These are phyloP conservation scores for Rhytidhysteron rufulum DNA, from an alignment of 2,329 filamentous ascomycete genomes.

Conservation along the genomic window DNA sequence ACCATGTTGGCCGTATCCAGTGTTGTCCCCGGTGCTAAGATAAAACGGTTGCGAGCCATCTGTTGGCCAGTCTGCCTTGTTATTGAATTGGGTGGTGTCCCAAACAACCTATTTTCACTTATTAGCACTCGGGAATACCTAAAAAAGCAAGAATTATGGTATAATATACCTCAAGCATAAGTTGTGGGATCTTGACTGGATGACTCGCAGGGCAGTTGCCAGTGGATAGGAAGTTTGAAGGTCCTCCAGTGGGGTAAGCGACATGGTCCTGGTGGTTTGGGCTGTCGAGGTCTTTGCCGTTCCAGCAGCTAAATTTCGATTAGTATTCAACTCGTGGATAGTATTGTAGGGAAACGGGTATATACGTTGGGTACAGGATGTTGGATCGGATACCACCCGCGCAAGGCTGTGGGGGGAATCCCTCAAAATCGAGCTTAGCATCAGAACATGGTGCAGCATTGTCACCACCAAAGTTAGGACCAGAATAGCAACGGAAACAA, in stretches of 20 bases:
- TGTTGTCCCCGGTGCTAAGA: constrained; percentile 26
- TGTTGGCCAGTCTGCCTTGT: constrained; percentile 11
- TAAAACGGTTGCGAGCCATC: constrained; percentile 13
- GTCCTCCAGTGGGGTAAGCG: constrained; percentile 19
- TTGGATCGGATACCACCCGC: constrained; percentile 43
- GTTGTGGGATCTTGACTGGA: constrained; percentile 41
- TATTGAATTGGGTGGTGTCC: constrained; percentile 29
- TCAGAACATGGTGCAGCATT: constrained; percentile 16
- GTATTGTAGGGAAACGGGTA: background rate
- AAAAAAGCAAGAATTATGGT: background rate
- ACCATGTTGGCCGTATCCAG: constrained; percentile 47
- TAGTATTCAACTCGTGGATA: background rate
- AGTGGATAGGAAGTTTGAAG: constrained; percentile 15
- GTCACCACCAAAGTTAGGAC: constrained; percentile 15
- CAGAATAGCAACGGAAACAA: constrained; percentile 15
- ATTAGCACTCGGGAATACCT: background rate
- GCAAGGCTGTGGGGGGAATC: constrained; percentile 35
- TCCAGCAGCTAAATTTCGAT: background rate
- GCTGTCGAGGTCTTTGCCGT: background rate
- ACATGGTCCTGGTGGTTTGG: background rate
- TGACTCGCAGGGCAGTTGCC: constrained; percentile 37
- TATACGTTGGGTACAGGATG: constrained; percentile 40
- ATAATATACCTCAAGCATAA: constrained; percentile 37
- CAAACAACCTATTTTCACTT: constrained; percentile 30
- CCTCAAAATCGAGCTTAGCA: constrained; percentile 28